Percentiles rank a stretch among this genome's conserved stretches.
Conservation (phyloP, 176 grass and related monocot genomes). For the Oryza meyeriana region DNA sequence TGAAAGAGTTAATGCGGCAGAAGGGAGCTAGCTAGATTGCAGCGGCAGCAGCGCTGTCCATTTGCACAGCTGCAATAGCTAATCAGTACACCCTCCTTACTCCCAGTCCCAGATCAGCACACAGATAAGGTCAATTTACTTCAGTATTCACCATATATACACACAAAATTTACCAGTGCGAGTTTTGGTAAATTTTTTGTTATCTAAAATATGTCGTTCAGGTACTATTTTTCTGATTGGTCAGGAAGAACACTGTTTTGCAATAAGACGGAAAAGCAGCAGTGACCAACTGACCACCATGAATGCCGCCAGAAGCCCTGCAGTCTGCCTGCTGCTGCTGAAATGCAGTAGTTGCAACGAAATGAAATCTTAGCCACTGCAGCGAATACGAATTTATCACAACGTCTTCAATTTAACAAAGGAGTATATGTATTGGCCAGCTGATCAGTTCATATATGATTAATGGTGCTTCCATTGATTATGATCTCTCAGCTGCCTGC, state of each 20-base stretch:
- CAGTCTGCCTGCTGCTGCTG: background rate
- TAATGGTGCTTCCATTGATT: background rate
- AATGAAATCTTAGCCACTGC: background rate
- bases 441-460: background rate
- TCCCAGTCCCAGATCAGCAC: too few relatives aligned
- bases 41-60: background rate
- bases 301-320: background rate
- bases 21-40: background rate
- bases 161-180: background rate
- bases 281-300: background rate
- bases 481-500: background rate
- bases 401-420: background rate
- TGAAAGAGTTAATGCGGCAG: background rate
- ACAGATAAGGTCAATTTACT: background rate
- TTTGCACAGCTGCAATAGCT: background rate
- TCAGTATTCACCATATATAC: background rate
- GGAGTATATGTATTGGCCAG: background rate
- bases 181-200: background rate
- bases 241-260: background rate
- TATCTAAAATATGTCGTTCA: background rate
- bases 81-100: background rate
- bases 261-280: background rate
- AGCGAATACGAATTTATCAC: too few relatives aligned
- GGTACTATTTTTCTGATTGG: background rate
- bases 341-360: background rate